Evolutionary conservation across 2,329 filamentous ascomycete genomes (phyloP).

Genomic region (Balansia obtecta): DNA sequence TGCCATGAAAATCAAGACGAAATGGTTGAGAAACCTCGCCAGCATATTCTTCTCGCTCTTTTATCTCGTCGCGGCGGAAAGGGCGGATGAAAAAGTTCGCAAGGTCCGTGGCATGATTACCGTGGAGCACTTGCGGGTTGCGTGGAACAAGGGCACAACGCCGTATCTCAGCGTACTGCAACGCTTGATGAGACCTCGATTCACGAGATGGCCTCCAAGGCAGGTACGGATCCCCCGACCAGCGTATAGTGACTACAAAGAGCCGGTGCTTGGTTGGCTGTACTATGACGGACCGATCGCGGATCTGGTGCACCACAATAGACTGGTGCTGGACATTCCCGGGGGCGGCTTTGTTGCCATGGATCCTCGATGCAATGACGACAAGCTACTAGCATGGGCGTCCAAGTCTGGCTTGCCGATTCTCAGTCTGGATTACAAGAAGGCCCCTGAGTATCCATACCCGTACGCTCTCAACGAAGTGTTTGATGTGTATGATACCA

Average conservation of each 20-base stretch:
- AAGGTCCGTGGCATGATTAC: constrained; percentile 80
- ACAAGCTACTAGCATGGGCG: constrained; percentile 88
- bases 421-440: constrained; percentile 73
- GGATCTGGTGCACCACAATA: constrained; percentile 62
- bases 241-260: constrained; percentile 64
- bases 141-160: constrained; percentile 90
- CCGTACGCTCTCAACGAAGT: constrained; percentile 37
- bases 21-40: constrained; percentile 70
- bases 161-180: constrained; percentile 71
- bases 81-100: constrained; percentile 91
- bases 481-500: constrained; percentile 32
- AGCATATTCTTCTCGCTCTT: constrained; percentile 79
- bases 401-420: constrained; percentile 80
- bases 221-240: constrained; percentile 78
- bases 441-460: constrained; percentile 38
- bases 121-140: constrained; percentile 79
- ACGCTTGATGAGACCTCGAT: constrained; percentile 59
- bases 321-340: constrained; percentile 77
- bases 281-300: constrained; percentile 86
- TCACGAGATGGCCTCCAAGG: constrained; percentile 71
- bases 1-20: constrained; percentile 76
- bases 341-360: constrained; percentile 95
- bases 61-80: constrained; percentile 85
- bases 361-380: constrained; percentile 87
- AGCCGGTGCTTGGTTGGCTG: constrained; percentile 76